Evolutionary conservation across 176 grass and related monocot genomes (phyloP), one percentile per base, ranked within the genome.

Genomic region (Oropetium thomaeum): DNA sequence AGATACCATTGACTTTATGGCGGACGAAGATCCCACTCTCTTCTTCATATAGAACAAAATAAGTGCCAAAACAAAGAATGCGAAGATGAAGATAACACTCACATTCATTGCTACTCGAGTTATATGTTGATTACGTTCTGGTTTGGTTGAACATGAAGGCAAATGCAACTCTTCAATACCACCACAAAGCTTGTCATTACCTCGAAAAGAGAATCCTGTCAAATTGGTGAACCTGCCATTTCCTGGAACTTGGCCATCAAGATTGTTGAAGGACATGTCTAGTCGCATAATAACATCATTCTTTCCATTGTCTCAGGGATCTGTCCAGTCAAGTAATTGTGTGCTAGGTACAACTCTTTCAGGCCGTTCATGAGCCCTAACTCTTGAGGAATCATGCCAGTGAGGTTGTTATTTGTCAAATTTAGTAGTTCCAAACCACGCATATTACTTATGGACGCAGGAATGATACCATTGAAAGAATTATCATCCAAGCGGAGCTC

Each of bases 221-320:
- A 64, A 41, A 59, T 91, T 91, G 41, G 16, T 54, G 34, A 91
- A 91, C 33, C 84, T 13, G 7, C 84, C 76, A 30, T 59, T 55
- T 25, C 14, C 48, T n/a, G 83, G 88, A 49, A 90, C 17, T 51
- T 73, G 57, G 2, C 88, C 84, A 1, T 48, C 30, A 27, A 90
- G 63, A 77, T 59, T 20, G 43, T 90, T 90, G 79, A 77, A 87
- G 19, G 83, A 81, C 38, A 90, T 71, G 37, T 90, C 73, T 34
- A 87, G 38, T 31, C 23, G 28, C 58, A 6, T 54, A 90, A 30
- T 41, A 45, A 79, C 6, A 10, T 16, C 33, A 83, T 64, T 10
- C 6, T 19, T 58, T 19, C 25, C 10, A 84, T 45, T 45, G 86
- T 79, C 7, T 62, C 43, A 17, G 75, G 84, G 16, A 90, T 83